These are phyloP conservation scores for Lachancea kluyveri DNA, from an alignment of 805 yeast species.

Conservation along the genomic window DNA sequence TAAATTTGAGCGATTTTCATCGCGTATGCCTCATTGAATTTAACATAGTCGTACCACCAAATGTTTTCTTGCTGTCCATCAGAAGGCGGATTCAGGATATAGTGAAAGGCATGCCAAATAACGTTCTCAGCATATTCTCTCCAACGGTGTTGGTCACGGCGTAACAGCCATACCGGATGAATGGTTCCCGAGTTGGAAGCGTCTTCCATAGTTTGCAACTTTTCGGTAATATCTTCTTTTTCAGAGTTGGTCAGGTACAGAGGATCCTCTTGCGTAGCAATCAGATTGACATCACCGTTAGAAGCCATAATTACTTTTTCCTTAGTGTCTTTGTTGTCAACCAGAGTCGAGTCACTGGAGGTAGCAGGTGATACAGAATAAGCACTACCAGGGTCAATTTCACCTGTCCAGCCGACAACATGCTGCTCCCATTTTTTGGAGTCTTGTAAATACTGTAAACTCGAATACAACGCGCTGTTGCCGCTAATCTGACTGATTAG, in stretches of 20 bases:
- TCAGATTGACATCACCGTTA: too few species aligned
- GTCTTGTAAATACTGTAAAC: conserved; percentile 53
- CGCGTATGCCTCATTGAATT: conserved; percentile 85
- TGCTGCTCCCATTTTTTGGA: conserved; percentile 83
- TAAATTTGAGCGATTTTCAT: conserved; percentile 67
- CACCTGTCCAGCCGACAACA: conserved; percentile 95
- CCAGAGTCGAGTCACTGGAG: background rate
- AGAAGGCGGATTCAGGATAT: conserved; percentile 72
- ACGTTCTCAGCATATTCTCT: conserved; percentile 83
- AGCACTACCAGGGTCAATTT: conserved; percentile 38
- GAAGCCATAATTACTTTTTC: background rate
- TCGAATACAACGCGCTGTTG: conserved; percentile 76
- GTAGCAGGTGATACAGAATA: conserved; percentile 9
- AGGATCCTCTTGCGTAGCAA: conserved; percentile 39
- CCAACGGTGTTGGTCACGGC: conserved; percentile 79
- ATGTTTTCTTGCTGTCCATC: conserved; percentile 56
- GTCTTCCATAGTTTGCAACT: conserved; percentile 35
- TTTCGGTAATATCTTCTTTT: conserved; percentile 33
- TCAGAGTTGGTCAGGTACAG: conserved; percentile 52
- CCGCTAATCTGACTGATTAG: conserved; percentile 65
- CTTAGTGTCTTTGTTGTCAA: background rate
- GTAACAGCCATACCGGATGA: conserved; percentile 85
- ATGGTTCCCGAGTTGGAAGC: conserved; percentile 45
- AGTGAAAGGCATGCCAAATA: conserved; percentile 93
- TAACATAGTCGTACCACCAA: conserved; percentile 87